A percentile compares a stretch with the other conserved stretches of the same genome.
These are phyloP conservation scores for Penicillium hesseltinei DNA, from an alignment of 2,329 filamentous ascomycete genomes.

Conservation along the genomic window DNA sequence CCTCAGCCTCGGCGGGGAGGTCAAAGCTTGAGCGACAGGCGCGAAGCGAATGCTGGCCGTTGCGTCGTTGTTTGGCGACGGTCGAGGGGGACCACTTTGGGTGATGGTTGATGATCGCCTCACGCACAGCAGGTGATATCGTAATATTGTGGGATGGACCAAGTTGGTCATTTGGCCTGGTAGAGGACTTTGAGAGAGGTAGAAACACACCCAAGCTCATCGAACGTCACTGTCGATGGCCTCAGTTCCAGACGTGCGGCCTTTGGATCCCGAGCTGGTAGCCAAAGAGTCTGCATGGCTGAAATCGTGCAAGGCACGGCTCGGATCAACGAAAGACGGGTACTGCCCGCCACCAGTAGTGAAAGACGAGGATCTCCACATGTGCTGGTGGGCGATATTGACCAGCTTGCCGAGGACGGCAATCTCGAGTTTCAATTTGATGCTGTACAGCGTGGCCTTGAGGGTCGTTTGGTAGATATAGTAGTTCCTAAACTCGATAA, in stretches of 20 bases:
- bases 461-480: slow-evolving; percentile 41
- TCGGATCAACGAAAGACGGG: slow-evolving; percentile 25
- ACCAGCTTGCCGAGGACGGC: slow-evolving; percentile 52
- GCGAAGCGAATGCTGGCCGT: not conserved
- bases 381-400: slow-evolving; percentile 29
- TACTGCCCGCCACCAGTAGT: slow-evolving; percentile 12
- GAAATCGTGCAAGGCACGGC: slow-evolving; percentile 16
- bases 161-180: not conserved
- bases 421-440: slow-evolving; percentile 53
- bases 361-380: slow-evolving; percentile 19
- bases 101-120: not conserved
- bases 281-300: slow-evolving; percentile 13
- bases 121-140: no score
- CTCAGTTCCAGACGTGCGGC: slow-evolving; percentile 14
- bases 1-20: not conserved
- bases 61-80: not conserved
- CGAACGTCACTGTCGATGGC: slow-evolving; percentile 6
- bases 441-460: slow-evolving; percentile 36
- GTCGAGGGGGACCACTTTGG: not conserved
- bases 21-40: not conserved
- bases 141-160: not conserved
- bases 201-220: not conserved
- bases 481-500: slow-evolving; percentile 41
- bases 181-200: not conserved
- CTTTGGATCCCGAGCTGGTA: slow-evolving; percentile 18